Base-by-base conservation (phyloP, 306 rosid species). In the Mimosa pudica region DNA sequence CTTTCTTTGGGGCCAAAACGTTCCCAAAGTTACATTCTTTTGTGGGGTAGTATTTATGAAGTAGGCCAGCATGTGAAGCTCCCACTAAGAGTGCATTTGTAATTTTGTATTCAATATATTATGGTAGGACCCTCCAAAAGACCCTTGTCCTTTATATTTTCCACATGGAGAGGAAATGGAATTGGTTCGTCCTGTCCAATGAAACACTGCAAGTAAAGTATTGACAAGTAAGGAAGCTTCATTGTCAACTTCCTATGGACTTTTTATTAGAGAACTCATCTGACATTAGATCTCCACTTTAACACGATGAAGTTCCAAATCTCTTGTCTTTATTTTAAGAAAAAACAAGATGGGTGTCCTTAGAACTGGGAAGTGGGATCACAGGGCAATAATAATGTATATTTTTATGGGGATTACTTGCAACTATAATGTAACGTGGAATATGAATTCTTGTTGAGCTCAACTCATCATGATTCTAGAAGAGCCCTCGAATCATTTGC, bases 111-210 rank as follows among this genome's bases (percentile, higher is more conserved):
- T 64, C 24, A 4, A 20, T 41, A 13, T 47, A 61, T 20, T 11
- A n/a, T 4, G 20, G 47, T 17, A 54, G 63, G 64, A 10, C 51
- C 62, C 73, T 33, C 18, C 33, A 14, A 38, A 65, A 6, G 57
- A 62, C 35, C 77, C 54, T 73, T 64, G 49, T 49, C 66, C 44
- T 63, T 51, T 51, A 51, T 51, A 14, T 61, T 67, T 67, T 66
- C 75, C 82, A 58, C 41, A 12, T 9, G 10, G 61, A 70, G 76
- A 70, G 77, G 49, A 70, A 60, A 70, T 70, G 71, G 62, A 17
- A 63, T 64, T 2, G 62, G 38, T 47, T 76, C 80, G 6, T 64
- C 62, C 2, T 47, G 49, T 64, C 62, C 20, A 63, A 42, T 60
- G 45, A 60, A 45, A 41, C 10, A 0, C 38, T 55, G 55, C 77